Base-by-base conservation (phyloP, 305 asterid species). In the Fraxinus baroniana region DNA sequence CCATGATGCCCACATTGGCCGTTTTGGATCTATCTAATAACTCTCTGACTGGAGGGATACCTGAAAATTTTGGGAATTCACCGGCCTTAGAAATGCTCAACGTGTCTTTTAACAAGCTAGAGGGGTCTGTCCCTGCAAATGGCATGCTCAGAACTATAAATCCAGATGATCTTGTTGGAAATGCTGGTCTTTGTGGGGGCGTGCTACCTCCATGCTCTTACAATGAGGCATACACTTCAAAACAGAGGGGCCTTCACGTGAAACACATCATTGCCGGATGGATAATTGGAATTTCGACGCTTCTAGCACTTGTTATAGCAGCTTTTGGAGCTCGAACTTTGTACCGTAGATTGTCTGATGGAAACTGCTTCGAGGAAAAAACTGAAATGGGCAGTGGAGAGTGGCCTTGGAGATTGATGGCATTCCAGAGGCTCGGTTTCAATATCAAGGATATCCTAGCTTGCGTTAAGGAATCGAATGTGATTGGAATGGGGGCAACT, bases 391-490 rank as follows among this genome's bases (percentile, higher is more conserved):
- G 89, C 76, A 87, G 77, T 24, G 91, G 90, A 2, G 91, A 85
- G 44, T 93, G 98, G 98, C 98, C 97, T 0, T 94, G 97, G 98
- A 89, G 97, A 80, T 84, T 94, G 80, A 92, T 93, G 97, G 95
- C 93, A 36, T 94, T 94, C 88, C 98, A 94, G 88, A 89, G 94
- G 83, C 91, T 94, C 20, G 89, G 89, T 20, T 94, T 94, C 86
- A 90, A 85, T 44, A 90, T 92, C 85, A 88, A 81, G 24, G 98
- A 94, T 85, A 89, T 94, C 20, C 86, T 94, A 8, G 81, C 91
- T 18, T 91, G 94, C 80, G 80, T 93, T 26, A 90, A 93, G 68
- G 98, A 94, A 76, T 88, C 94, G 28, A 93, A 94, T 17, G 92
- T 93, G 85, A 82, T 93, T 0, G 98, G 98, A 22, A 92, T 89